Base-by-base conservation (phyloP, 495 filamentous ascomycete genomes). In the Aspergillus steynii region DNA sequence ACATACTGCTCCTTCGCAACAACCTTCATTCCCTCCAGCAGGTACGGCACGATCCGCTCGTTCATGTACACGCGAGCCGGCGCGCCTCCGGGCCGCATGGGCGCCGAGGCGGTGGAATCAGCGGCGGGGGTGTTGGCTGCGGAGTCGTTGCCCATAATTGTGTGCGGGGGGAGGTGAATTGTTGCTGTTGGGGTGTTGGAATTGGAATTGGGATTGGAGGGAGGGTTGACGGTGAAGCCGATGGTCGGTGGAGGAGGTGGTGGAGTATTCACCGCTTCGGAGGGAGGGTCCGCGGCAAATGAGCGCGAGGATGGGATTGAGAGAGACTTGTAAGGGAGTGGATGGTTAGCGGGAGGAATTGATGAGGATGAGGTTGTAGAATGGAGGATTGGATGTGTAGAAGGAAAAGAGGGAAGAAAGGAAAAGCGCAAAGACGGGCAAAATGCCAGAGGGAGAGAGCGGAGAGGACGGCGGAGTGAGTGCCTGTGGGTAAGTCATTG, bases 1-100 rank as follows among this genome's bases (percentile, higher is more conserved):
- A 83, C 90, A 71, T 77, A 96, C 93, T 93, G 90, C 53, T 93
- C 88, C 61, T 84, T 86, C 3, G 90, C 91, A 42, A 99, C 64
- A 64, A 83, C 77, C 82, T 97, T 98, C 92, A 99, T 93, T 6
- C 91, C 95, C 66, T 97, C 93, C 37, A 99, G 72, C 62, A 99
- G 69, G 56, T 88, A 84, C 7, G 88, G 89, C 15, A 93, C 94
- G 57, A 99, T 85, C 69, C 92, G 93, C 69, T 87, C 81, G 66
- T 98, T 98, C 72, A 99, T 77, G 75, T 96, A 99, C 61, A 90
- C 86, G 34, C 95, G 83, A 3, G 91, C 90, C 4, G 93, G 91
- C 1, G 91, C 91, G 47, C 95, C 95, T 66, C 96, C 92, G 73
- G 80, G 75, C 5, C 77, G 75, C 5, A 74, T 60, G 57, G 77